Percentiles rank a stretch among this genome's conserved stretches.
Evolutionary conservation across 306 rosid genomes (phyloP).

Genomic region (Ormosia emarginata): DNA sequence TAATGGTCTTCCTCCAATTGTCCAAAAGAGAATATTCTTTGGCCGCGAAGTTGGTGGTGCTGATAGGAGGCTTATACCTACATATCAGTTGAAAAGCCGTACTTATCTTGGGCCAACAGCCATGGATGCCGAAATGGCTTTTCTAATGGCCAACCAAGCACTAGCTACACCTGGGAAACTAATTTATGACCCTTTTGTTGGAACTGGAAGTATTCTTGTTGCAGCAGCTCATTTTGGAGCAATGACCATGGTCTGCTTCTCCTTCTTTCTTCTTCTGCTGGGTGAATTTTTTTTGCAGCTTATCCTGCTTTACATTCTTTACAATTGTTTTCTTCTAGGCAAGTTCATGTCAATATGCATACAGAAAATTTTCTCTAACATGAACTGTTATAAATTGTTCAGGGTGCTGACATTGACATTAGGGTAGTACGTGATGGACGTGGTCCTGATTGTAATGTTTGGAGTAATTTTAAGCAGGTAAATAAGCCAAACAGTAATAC

Average conservation of each 20-base stretch:
- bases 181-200: slow-evolving; percentile 88
- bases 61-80: slow-evolving; percentile 87
- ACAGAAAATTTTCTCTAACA: slow-evolving; percentile 8
- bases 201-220: slow-evolving; percentile 92
- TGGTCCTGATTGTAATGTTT: slow-evolving; percentile 92
- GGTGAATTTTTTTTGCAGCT: background rate
- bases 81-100: slow-evolving; percentile 91
- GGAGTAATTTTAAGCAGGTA: slow-evolving; percentile 99
- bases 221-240: slow-evolving; percentile 97
- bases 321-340: background rate
- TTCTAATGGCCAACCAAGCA: slow-evolving; percentile 96
- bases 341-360: slow-evolving; percentile 1
- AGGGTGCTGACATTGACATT: slow-evolving; percentile 99
- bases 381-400: slow-evolving; percentile 37
- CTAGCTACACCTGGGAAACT: slow-evolving; percentile 76
- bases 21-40: slow-evolving; percentile 70
- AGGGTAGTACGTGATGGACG: slow-evolving; percentile 98
- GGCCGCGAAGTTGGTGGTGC: slow-evolving; percentile 92
- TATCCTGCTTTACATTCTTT: background rate
- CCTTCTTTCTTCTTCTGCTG: slow-evolving; percentile 8
- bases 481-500: slow-evolving; percentile 15
- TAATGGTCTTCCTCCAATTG: slow-evolving; percentile 91
- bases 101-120: slow-evolving; percentile 98
- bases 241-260: slow-evolving; percentile 79
- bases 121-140: slow-evolving; percentile 98